Base-by-base conservation (phyloP, 768 basidiomycete genomes). In the Glaciozyma martinii region DNA sequence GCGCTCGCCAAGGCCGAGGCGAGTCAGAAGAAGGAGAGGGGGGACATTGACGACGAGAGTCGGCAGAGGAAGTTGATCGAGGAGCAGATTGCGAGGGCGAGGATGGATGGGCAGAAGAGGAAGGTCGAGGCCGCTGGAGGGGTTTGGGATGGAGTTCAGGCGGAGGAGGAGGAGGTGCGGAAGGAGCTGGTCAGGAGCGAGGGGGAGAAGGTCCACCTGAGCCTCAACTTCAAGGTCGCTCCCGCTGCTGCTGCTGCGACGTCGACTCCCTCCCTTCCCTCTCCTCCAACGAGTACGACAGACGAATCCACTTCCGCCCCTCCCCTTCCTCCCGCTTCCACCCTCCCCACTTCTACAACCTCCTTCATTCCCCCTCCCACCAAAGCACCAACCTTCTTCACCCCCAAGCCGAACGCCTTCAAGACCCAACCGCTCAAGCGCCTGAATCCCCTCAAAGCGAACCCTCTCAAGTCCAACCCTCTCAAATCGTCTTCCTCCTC, bases 81-180 rank as follows among this genome's bases (percentile, higher is more conserved):
- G 16, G 92, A 95, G 72, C 94, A 99, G 78, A 98, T 99, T 61
- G 90, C 89, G 76, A 82, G 91, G 46, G 95, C 94, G 3, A 79
- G 78, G 33, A 56, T 68, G 23, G 84, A 85, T 64, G 66, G 65
- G 13, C 71, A 68, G 61, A 50, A 58, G 30, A 47, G 67, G 32
- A 49, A 63, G 54, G 21, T 43, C 12, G 66, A 71, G 56, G 50
- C 23, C 9, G 54, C 55, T 23, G 63, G 23, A 27, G 62, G 46
- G 15, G 12, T 3, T 18, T 50, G 30, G 33, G 23, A 21, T 33
- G 50, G 58, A 25, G 64, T 50, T 29, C 43, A 1, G 18, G 61
- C 40, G 21, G 52, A 50, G 29, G 59, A 63, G 56, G 62, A 68
- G 29, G 68, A 62, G 37, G 52, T 63, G 18, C 61, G 56, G 16